These are phyloP conservation scores for Lachnellula cervina DNA, from an alignment of 2,329 filamentous ascomycete genomes.

Conservation along the genomic window DNA sequence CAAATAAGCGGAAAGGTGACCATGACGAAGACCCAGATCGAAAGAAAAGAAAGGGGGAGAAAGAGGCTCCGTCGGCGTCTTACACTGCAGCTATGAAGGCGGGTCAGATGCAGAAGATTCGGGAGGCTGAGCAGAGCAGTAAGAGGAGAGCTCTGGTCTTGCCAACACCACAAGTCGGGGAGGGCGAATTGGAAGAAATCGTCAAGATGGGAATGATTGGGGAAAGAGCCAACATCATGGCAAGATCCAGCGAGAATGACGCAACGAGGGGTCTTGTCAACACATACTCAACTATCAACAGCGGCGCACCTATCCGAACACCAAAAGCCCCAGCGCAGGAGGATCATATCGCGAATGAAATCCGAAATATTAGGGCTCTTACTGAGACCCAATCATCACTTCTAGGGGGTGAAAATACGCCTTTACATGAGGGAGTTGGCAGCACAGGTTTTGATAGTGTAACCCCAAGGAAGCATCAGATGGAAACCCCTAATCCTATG, in stretches of 20 bases:
- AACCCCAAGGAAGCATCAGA: constrained; percentile 70
- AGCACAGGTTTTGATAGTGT: constrained; percentile 88
- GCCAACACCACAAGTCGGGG: constrained; percentile 85
- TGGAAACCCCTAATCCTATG: constrained; percentile 92
- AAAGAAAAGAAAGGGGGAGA: constrained; percentile 86
- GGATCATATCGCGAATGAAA: constrained; percentile 94
- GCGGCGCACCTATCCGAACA: constrained; percentile 82
- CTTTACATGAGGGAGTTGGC: constrained; percentile 71
- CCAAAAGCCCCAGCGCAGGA: constrained; percentile 88
- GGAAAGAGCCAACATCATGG: constrained; percentile 73
- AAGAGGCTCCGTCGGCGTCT: constrained; percentile 70
- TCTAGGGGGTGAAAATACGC: constrained; percentile 89
- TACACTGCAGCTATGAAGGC: constrained; percentile 87
- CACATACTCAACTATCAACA: constrained; percentile 78
- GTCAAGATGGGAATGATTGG: constrained; percentile 98
- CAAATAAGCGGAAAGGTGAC: constrained; percentile 89
- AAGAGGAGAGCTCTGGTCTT: constrained; percentile 80
- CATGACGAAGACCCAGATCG: constrained; percentile 73
- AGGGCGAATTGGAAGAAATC: constrained; percentile 91
- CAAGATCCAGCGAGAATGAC: constrained; percentile 74
- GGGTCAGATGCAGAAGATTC: constrained; percentile 87
- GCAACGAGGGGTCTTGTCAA: constrained; percentile 81
- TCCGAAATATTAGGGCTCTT: constrained; percentile 84
- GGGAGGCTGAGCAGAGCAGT: constrained; percentile 95
- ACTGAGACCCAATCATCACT: constrained; percentile 93